These are phyloP conservation scores for Chaetomiaceae sp. DNA, from an alignment of 2,329 filamentous ascomycete genomes.

Conservation along the genomic window DNA sequence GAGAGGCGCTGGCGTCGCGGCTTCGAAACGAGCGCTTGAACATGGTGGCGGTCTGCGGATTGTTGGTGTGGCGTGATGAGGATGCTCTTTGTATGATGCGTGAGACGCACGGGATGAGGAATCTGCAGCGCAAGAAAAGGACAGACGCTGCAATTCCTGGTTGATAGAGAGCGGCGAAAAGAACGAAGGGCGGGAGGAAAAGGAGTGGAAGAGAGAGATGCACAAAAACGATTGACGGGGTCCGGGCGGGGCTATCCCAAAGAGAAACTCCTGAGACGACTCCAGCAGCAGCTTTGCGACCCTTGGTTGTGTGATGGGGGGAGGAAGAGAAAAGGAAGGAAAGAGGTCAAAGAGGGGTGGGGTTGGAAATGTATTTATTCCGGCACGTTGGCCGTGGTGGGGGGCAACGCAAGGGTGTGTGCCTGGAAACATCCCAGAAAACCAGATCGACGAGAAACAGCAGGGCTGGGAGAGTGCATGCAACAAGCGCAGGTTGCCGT, in stretches of 20 bases:
- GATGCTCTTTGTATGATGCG: conserved; percentile 25
- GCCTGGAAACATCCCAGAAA: conserved; percentile 19
- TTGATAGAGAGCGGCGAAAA: conserved; percentile 52
- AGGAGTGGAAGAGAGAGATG: conserved; percentile 31
- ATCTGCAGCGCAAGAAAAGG: conserved; percentile 30
- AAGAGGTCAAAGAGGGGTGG: conserved; percentile 36
- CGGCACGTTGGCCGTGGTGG: conserved; percentile 16
- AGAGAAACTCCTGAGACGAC: conserved; percentile 43
- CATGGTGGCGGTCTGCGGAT: conserved; percentile 56
- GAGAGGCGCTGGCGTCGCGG: conserved; percentile 51
- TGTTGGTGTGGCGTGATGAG: conserved; percentile 24
- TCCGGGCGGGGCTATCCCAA: conserved; percentile 52
- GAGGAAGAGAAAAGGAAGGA: conserved; percentile 46
- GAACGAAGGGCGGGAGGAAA: conserved; percentile 41
- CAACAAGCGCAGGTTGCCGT: not conserved
- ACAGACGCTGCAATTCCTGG: conserved; percentile 24
- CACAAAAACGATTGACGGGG: conserved; percentile 45
- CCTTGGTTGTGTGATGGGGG: conserved; percentile 51
- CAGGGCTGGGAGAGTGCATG: conserved; percentile 17
- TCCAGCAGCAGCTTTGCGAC: conserved; percentile 54
- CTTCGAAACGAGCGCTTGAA: conserved; percentile 89
- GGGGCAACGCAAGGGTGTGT: conserved; percentile 8
- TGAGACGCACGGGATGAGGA: conserved; percentile 31
- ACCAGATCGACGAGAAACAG: not conserved
- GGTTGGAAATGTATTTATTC: conserved; percentile 36